A percentile compares a stretch with the other conserved stretches of the same genome.
These are phyloP conservation scores for Dothideomycetes sp. DNA, from an alignment of 2,329 filamentous ascomycete genomes.

Conservation along the genomic window DNA sequence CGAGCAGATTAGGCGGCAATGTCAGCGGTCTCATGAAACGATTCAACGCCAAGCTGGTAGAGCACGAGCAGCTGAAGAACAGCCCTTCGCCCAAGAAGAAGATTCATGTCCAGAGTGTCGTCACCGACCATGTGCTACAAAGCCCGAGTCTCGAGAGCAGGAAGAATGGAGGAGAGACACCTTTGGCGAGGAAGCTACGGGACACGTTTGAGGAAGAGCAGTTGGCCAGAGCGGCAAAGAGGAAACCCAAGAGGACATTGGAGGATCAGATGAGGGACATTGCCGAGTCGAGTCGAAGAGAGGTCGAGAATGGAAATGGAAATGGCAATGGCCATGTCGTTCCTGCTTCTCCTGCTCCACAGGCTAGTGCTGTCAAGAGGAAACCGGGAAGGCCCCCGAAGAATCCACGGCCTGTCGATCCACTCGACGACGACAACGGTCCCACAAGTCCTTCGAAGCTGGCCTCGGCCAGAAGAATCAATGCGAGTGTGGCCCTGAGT, in stretches of 20 bases:
- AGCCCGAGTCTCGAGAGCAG: neutral
- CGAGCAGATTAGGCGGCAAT: conserved; percentile 13
- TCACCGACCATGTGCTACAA: too few species aligned
- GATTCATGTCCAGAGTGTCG: neutral
- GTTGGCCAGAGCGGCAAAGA: conserved; percentile 13
- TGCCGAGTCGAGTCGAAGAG: conserved; percentile 19
- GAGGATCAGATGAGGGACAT: conserved; percentile 26
- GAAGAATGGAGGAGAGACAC: neutral
- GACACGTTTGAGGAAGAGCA: conserved; percentile 9
- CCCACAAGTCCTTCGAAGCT: conserved; percentile 3
- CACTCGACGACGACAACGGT: conserved; percentile 4
- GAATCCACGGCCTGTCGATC: conserved; percentile 9
- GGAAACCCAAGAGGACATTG: conserved; percentile 23
- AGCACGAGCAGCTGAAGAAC: neutral
- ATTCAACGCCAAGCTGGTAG: conserved; percentile 8
- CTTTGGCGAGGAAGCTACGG: neutral
- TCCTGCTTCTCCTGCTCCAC: too few species aligned
- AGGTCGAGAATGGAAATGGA: neutral
- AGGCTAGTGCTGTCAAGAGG: neutral
- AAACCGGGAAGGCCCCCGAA: conserved; percentile 12
- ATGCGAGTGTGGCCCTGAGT: neutral
- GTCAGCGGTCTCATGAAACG: conserved; percentile 9
- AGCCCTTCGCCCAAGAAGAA: neutral
- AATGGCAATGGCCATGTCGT: too few species aligned
- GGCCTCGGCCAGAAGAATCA: conserved; percentile 1